Evolutionary conservation across 805 yeast species (phyloP).

Genomic region (Pichia gijzeniarum): DNA sequence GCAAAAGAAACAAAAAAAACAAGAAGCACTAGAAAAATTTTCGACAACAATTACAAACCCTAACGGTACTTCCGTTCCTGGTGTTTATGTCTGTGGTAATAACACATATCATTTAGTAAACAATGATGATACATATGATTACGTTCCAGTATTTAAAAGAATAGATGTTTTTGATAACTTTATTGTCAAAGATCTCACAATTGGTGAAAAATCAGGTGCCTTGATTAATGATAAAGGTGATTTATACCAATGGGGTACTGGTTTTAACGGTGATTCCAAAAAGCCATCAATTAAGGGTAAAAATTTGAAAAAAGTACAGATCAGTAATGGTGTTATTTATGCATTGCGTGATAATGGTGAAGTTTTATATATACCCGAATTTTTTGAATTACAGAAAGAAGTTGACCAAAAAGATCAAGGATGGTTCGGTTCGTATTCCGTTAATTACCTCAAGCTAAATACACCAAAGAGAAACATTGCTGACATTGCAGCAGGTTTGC

Average conservation of each 20-base stretch:
- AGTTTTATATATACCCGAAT: conserved; percentile 32
- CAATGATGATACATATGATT: conserved; percentile 14
- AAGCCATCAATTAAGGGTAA: conserved; percentile 41
- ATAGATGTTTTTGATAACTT: conserved; percentile 57
- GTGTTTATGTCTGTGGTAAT: conserved; percentile 61
- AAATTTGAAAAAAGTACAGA: conserved; percentile 35
- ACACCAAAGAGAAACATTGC: conserved; percentile 24
- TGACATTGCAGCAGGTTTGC: conserved; percentile 49
- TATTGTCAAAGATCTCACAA: conserved; percentile 48
- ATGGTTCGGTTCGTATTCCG: conserved; percentile 15
- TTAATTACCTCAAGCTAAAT: conserved; percentile 15
- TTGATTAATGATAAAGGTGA: conserved; percentile 68
- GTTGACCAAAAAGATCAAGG: conserved; percentile 11
- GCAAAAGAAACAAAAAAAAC: conserved; percentile 17
- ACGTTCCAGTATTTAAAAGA: conserved; percentile 50
- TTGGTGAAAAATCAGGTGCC: conserved; percentile 42
- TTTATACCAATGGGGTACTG: conserved; percentile 65
- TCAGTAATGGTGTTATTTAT: conserved; percentile 52
- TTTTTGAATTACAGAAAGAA: conserved; percentile 16
- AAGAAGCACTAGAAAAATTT: conserved; percentile 15
- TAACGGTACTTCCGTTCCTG: conserved; percentile 40
- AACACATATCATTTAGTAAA: conserved; percentile 35
- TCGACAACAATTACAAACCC: conserved; percentile 28
- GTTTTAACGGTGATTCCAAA: conserved; percentile 24
- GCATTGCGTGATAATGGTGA: conserved; percentile 44